These are phyloP conservation scores for Heritiera littoralis DNA, from an alignment of 345 rosid species.

Conservation along the genomic window DNA sequence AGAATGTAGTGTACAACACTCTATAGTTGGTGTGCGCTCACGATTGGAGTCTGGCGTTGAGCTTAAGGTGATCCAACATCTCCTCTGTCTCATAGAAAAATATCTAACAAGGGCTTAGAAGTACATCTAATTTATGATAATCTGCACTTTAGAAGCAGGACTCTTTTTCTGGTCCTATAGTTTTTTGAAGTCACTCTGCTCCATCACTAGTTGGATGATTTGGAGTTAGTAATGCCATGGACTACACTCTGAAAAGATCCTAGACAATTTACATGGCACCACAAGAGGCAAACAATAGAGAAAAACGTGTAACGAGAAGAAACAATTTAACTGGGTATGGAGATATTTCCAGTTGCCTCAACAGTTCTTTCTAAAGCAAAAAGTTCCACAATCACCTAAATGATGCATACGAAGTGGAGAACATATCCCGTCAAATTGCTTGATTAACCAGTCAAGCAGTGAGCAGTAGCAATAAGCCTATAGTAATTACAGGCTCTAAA, in stretches of 20 bases:
- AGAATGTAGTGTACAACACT: conserved; percentile 67
- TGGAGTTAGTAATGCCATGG: neutral
- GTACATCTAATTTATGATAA: conserved; percentile 6
- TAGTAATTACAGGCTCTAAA: neutral
- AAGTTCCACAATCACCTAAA: neutral
- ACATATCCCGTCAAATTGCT: neutral
- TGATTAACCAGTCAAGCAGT: neutral
- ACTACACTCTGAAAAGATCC: neutral
- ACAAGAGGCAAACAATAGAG: neutral
- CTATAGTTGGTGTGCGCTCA: conserved; percentile 74
- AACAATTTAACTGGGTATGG: neutral
- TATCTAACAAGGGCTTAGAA: neutral
- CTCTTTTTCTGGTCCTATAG: neutral
- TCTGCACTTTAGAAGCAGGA: neutral
- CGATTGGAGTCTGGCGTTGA: conserved; percentile 78
- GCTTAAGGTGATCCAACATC: conserved; percentile 41
- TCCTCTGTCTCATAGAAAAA: neutral
- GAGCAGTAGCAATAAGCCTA: neutral
- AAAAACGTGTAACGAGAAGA: neutral
- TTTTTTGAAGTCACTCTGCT: neutral
- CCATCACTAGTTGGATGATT: neutral
- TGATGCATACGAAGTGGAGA: neutral
- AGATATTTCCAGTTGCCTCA: neutral
- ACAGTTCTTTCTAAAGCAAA: neutral
- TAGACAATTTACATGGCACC: neutral